A percentile compares a stretch with the other conserved stretches of the same genome.
These are phyloP conservation scores for Crotalaria pallida DNA, from an alignment of 306 rosid genomes.

Conservation along the genomic window DNA sequence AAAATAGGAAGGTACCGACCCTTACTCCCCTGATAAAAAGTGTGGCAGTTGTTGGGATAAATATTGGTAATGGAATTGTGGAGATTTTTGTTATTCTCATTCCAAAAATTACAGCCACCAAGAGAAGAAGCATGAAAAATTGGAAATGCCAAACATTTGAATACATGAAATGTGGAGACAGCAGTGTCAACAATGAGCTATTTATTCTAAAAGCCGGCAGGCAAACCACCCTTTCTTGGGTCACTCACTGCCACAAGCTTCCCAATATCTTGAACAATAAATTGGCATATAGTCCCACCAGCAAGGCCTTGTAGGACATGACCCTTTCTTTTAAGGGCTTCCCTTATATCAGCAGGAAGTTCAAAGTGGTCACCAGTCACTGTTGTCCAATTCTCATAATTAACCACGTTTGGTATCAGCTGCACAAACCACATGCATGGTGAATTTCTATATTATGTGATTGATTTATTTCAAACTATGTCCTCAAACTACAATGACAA, in stretches of 20 bases:
- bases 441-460: neutral
- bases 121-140: neutral
- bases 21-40: too few relatives aligned
- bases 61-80: neutral
- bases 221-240: conserved; percentile 87
- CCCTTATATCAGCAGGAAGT: conserved; percentile 47
- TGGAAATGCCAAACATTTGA: neutral
- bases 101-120: neutral
- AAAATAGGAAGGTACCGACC: too few relatives aligned
- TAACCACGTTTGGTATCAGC: conserved; percentile 66
- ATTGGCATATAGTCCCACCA: conserved; percentile 65
- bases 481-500: neutral
- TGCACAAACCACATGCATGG: conserved; percentile 26
- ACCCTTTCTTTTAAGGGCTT: conserved; percentile 55
- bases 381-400: conserved; percentile 81
- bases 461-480: neutral
- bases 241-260: conserved; percentile 82
- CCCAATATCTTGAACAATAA: conserved; percentile 39
- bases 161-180: neutral
- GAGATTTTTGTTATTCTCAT: neutral
- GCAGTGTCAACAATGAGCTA: neutral
- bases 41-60: neutral
- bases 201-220: conserved; percentile 59
- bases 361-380: conserved; percentile 62
- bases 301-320: conserved; percentile 60